These are phyloP conservation scores for Rubia balearica DNA, from an alignment of 305 asterid genomes.

Conservation along the genomic window DNA sequence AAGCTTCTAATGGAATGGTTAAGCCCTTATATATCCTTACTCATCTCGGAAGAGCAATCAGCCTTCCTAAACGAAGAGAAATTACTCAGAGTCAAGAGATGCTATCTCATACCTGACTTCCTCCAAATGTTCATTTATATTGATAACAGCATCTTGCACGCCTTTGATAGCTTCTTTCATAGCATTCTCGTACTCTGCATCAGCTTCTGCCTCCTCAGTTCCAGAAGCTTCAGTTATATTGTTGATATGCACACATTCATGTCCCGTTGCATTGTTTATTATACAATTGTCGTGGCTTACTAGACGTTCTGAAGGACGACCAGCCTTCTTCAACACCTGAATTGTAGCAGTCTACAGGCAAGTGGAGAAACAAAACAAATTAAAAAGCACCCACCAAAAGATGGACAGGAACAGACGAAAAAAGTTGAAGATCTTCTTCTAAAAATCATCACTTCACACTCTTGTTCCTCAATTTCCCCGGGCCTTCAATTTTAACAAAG, in stretches of 20 bases:
- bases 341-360: conserved; percentile 66
- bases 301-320: conserved; percentile 85
- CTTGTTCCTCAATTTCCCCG: background rate
- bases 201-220: conserved; percentile 96
- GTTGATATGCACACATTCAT: conserved; percentile 83
- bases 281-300: conserved; percentile 89
- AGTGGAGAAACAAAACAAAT: conserved; percentile 8
- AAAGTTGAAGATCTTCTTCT: background rate
- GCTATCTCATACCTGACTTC: conserved; percentile 94
- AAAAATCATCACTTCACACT: background rate
- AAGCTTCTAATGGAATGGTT: background rate
- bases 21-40: background rate
- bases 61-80: background rate
- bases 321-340: conserved; percentile 89
- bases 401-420: background rate
- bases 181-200: conserved; percentile 71
- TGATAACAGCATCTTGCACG: conserved; percentile 62
- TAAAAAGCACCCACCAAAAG: background rate
- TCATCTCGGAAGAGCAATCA: background rate
- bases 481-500: background rate
- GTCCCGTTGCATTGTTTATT: conserved; percentile 51
- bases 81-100: conserved; percentile 51
- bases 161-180: conserved; percentile 83
- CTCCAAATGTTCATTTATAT: conserved; percentile 78
- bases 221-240: conserved; percentile 91